Conservation (phyloP, 2,329 filamentous ascomycete genomes). For the Penicillium sp. region DNA sequence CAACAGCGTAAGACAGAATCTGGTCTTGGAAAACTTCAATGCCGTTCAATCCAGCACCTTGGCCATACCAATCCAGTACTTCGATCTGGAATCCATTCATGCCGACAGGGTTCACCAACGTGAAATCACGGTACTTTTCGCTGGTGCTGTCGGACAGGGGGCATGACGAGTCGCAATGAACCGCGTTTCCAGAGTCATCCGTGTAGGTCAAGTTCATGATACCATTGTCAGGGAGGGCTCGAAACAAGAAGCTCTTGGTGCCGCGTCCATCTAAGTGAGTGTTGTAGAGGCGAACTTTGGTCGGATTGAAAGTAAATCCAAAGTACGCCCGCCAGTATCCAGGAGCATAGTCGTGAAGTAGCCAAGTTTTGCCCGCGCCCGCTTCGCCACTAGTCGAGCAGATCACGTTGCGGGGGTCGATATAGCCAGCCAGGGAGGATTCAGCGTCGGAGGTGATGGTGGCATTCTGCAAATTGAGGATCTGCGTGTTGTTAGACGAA, state of each 20-base stretch:
- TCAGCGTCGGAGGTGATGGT: conserved; percentile 67
- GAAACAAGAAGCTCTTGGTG: conserved; percentile 85
- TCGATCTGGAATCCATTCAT: conserved; percentile 88
- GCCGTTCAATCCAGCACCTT: conserved; percentile 80
- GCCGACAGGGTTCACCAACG: conserved; percentile 82
- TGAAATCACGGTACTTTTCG: conserved; percentile 80
- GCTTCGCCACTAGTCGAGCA: conserved; percentile 73
- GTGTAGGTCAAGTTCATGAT: conserved; percentile 96
- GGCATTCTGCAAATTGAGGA: conserved; percentile 82
- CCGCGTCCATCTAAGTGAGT: conserved; percentile 81
- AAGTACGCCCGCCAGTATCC: conserved; percentile 86
- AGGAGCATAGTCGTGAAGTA: conserved; percentile 72
- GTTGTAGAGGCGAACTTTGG: conserved; percentile 86
- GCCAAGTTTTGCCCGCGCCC: conserved; percentile 77
- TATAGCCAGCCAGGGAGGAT: conserved; percentile 68
- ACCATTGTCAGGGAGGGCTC: conserved; percentile 80
- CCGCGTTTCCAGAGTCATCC: conserved; percentile 69
- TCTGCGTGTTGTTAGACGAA: conserved; percentile 65
- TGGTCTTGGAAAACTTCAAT: conserved; percentile 86
- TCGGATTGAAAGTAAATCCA: conserved; percentile 81
- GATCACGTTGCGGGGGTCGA: conserved; percentile 76
- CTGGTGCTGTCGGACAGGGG: conserved; percentile 74
- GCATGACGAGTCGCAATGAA: conserved; percentile 78
- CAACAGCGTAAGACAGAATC: conserved; percentile 82
- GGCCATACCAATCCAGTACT: conserved; percentile 84